phyloP scores from a whole-genome alignment of 345 rosid genomes.

The Citrus maxima region DNA sequence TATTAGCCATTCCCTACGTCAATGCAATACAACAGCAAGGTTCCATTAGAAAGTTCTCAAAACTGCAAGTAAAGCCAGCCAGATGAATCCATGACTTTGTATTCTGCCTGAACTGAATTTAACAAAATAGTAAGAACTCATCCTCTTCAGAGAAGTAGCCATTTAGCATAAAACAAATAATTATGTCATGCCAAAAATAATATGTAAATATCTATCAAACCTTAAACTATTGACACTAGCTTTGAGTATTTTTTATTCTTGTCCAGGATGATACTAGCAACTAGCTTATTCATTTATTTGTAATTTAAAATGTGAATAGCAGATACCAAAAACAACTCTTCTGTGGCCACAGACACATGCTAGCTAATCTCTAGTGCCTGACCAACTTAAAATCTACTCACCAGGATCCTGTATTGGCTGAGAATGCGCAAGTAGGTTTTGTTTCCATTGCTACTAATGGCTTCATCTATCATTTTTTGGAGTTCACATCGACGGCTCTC shows the following conservation, averaged over 20 bases:
- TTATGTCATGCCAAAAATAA: not conserved
- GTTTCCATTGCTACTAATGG: slow-evolving; percentile 67
- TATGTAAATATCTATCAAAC: not conserved
- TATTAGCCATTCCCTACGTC: slow-evolving; percentile 80
- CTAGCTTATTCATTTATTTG: not conserved
- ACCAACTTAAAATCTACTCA: slow-evolving; percentile 35
- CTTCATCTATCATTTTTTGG: slow-evolving; percentile 86
- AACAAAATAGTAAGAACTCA: not conserved
- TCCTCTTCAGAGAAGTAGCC: not conserved
- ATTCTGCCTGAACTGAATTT: not conserved
- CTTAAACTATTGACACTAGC: not conserved
- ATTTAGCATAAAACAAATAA: not conserved
- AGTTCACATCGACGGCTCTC: slow-evolving; percentile 75
- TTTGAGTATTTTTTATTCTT: not conserved
- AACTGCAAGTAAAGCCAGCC: not conserved
- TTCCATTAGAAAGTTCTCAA: not conserved
- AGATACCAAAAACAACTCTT: not conserved
- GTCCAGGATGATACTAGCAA: not conserved
- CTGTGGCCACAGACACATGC: not conserved
- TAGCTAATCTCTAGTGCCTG: not conserved
- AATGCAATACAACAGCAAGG: slow-evolving; percentile 20
- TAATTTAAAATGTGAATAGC: not conserved
- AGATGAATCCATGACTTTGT: not conserved
- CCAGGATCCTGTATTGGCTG: slow-evolving; percentile 90
- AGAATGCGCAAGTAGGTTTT: slow-evolving; percentile 86